Evolutionary conservation across 768 basidiomycete species (phyloP).

Genomic region (Austroboletus eburneus): DNA sequence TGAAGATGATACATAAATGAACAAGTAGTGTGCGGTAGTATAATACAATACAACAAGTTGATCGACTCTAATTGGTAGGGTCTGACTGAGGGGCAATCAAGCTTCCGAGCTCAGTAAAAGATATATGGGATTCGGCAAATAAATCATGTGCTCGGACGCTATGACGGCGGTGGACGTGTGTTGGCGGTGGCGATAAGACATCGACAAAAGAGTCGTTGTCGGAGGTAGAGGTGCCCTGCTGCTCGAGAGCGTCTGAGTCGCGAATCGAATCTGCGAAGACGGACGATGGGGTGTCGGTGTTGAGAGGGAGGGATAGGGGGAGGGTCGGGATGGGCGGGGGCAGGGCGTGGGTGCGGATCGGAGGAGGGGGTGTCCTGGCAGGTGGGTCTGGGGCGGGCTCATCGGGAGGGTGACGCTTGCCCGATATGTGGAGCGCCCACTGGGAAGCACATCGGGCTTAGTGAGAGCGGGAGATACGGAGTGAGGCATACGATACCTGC

Average conservation of each 20-base stretch:
- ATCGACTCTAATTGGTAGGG: too few relatives aligned
- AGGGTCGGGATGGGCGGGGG: slow-evolving; percentile 7
- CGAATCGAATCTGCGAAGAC: background rate
- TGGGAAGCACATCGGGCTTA: background rate
- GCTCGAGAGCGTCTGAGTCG: background rate
- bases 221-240: background rate
- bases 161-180: slow-evolving; percentile 7
- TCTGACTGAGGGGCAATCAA: too few relatives aligned
- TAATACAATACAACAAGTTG: background rate
- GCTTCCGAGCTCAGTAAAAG: slow-evolving; percentile 25
- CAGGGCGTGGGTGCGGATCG: slow-evolving; percentile 6
- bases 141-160: slow-evolving; percentile 23
- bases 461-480: background rate
- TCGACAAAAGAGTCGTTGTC: slow-evolving; percentile 13
- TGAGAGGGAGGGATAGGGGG: background rate
- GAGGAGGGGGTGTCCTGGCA: slow-evolving; percentile 1
- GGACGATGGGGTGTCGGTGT: background rate
- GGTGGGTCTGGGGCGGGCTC: background rate
- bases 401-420: background rate
- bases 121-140: slow-evolving; percentile 25
- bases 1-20: background rate
- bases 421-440: slow-evolving; percentile 12
- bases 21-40: background rate
- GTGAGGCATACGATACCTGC: slow-evolving; percentile 6
- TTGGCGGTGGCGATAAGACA: slow-evolving; percentile 18